Base-by-base conservation (phyloP, 176 grass and related monocot genomes). In the Rhynchospora breviuscula region DNA sequence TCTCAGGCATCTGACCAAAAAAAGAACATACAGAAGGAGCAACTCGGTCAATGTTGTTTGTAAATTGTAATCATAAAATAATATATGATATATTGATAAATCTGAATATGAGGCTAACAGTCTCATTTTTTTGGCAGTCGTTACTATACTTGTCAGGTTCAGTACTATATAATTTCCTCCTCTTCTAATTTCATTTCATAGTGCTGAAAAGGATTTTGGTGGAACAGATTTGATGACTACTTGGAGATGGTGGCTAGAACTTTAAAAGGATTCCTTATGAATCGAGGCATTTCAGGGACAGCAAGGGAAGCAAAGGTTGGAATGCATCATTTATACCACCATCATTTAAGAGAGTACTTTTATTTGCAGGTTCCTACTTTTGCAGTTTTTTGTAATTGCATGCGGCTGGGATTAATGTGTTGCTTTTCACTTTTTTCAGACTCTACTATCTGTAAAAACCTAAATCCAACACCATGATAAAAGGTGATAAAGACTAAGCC, bases 1-100 rank as follows among this genome's bases (percentile, higher is more conserved):
- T 94, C 63, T 85, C 29, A 26, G 94, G 92, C 92, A 94, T 97
- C 94, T 97, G 79, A 29, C 26, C 26, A 29, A 29, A 66, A 81
- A 63, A 52, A 79, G 63, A 71, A 0, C 60, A 64, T 23, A 21
- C 22, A 63, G 21, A 45, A 81, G 25, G 18, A 46, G 49, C 10
- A 65, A 59, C 7, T 45, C 12, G 48, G n/a, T 63, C 26, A 29
- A 29, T 64, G 10, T 51, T 52, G 47, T 29, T 29, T 29, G 26
- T 29, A 29, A 70, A 29, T 29, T 7, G 33, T 67, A 15, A 15
- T 35, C n/a, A 7, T 19, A 81, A 79, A 51, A 44, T 25, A 81
- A 21, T 80, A 10, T 43, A 12, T 5, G 29, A 80, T 26, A 45
- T 25, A 56, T 54, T 45, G 47, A 79, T 11, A 80, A 29, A 29